A percentile compares a stretch with the other conserved stretches of the same genome.
phyloP scores from a whole-genome alignment of 2,329 filamentous ascomycete genomes.

The Monosporascus ibericus region DNA sequence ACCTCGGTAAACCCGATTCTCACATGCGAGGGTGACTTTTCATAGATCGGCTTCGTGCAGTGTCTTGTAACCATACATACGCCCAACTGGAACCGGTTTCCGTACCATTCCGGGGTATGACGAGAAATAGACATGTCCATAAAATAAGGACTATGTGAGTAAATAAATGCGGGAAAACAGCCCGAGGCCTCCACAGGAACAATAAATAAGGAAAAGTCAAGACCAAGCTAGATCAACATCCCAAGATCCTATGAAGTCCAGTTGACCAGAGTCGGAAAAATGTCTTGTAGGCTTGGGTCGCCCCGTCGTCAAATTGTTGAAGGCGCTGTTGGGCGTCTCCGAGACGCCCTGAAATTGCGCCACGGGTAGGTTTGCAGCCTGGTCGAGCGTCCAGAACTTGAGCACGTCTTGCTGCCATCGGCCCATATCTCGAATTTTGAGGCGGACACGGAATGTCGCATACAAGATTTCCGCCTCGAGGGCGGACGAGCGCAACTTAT shows the following conservation, averaged over 20 bases:
- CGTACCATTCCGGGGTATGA: too few relatives aligned
- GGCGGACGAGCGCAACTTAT: constrained; percentile 41
- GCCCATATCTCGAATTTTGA: constrained; percentile 27
- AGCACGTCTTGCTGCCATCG: constrained; percentile 39
- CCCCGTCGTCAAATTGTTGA: constrained; percentile 8
- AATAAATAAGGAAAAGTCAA: constrained; percentile 1
- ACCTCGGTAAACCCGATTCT: too few relatives aligned
- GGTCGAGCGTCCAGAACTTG: constrained; percentile 33
- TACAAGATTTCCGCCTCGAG: constrained; percentile 40
- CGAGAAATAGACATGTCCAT: too few relatives aligned
- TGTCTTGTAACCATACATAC: too few relatives aligned
- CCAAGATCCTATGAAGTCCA: constrained; percentile 14
- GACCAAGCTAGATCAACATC: constrained; percentile 13
- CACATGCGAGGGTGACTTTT: too few relatives aligned
- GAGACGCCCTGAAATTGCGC: constrained; percentile 9
- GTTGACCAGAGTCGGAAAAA: constrained; percentile 17
- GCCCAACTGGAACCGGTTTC: too few relatives aligned
- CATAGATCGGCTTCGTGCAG: too few relatives aligned
- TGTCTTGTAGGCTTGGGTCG: constrained; percentile 6
- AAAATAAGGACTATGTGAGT: too few relatives aligned
- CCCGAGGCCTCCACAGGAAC: neutral
- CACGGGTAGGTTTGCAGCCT: constrained; percentile 17
- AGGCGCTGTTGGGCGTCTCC: constrained; percentile 13
- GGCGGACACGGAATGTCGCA: constrained; percentile 24
- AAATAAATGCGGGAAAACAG: neutral